Conservation (phyloP, 371 early-diverging fungal genomes). For the Apophysomyces trapeziformis region DNA sequence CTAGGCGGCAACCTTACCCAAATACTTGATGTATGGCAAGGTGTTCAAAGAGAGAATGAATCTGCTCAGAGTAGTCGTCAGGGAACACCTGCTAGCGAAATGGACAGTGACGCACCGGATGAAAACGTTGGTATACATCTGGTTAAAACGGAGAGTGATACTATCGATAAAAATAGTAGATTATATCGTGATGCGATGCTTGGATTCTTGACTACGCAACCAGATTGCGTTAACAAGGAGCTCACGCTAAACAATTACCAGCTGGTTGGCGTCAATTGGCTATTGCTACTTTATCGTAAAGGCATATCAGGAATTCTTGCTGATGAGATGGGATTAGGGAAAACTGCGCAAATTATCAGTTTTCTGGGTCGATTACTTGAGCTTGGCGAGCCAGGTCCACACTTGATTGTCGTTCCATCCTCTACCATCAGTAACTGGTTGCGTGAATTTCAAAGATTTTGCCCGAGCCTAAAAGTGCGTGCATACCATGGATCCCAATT, state of each 20-base stretch:
- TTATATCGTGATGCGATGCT: constrained; percentile 44
- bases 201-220: constrained; percentile 58
- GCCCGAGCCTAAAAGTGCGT: constrained; percentile 68
- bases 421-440: constrained; percentile 92
- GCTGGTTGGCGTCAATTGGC: constrained; percentile 93
- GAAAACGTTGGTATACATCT: constrained; percentile 36
- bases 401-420: constrained; percentile 87
- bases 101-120: constrained; percentile 33
- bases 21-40: constrained; percentile 59
- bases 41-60: constrained; percentile 22
- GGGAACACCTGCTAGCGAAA: constrained; percentile 22
- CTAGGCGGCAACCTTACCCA: constrained; percentile 56
- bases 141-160: constrained; percentile 26
- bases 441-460: constrained; percentile 81
- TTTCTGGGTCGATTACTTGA: constrained; percentile 76
- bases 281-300: constrained; percentile 80
- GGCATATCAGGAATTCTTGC: constrained; percentile 87
- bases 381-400: constrained; percentile 67
- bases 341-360: constrained; percentile 94
- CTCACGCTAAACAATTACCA: constrained; percentile 89
- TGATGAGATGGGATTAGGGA: constrained; percentile 98
- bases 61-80: constrained; percentile 25
- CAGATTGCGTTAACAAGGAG: constrained; percentile 53
- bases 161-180: constrained; percentile 21
- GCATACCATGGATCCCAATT: constrained; percentile 75